Evolutionary conservation across 345 rosid genomes (phyloP).

Genomic region (Draba incana): DNA sequence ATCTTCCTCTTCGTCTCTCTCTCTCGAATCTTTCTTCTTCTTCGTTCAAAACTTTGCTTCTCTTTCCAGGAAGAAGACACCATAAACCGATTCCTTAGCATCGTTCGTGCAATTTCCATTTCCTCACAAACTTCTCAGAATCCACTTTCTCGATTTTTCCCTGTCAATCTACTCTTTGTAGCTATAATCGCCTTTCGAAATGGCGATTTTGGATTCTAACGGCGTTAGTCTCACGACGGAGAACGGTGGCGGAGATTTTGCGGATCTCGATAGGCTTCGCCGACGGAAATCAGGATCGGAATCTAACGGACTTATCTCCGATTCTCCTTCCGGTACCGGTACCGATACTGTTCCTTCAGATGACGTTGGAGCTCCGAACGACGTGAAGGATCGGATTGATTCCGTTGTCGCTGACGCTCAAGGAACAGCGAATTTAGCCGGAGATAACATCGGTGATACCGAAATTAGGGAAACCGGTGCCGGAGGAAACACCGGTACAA

Average conservation of each 20-base stretch:
- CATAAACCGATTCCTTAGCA: constrained; percentile 10
- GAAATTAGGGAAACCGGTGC: constrained; percentile 46
- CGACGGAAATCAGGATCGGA: constrained; percentile 47
- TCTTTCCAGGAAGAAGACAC: constrained; percentile 29
- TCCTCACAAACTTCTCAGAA: background rate
- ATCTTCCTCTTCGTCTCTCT: constrained; percentile 37
- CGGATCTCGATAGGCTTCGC: constrained; percentile 51
- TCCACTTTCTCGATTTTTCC: constrained; percentile 16
- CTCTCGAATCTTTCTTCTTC: constrained; percentile 33
- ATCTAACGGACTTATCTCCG: constrained; percentile 27
- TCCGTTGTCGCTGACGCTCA: constrained; percentile 28
- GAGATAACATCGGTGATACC: constrained; percentile 28
- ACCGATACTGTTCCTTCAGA: constrained; percentile 15
- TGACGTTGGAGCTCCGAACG: constrained; percentile 31
- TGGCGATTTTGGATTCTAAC: constrained; percentile 50
- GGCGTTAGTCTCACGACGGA: constrained; percentile 31
- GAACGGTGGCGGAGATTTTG: constrained; percentile 47
- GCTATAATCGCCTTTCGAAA: constrained; percentile 23
- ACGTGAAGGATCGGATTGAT: constrained; percentile 41
- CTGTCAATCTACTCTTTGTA: background rate
- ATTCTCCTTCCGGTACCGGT: constrained; percentile 30
- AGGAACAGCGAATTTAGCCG: constrained; percentile 43
- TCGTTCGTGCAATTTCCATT: background rate
- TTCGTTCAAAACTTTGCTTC: constrained; percentile 25
- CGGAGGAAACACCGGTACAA: constrained; percentile 40